Conservation (phyloP, 2,329 filamentous ascomycete genomes). For the Byssochlamys sp. region DNA sequence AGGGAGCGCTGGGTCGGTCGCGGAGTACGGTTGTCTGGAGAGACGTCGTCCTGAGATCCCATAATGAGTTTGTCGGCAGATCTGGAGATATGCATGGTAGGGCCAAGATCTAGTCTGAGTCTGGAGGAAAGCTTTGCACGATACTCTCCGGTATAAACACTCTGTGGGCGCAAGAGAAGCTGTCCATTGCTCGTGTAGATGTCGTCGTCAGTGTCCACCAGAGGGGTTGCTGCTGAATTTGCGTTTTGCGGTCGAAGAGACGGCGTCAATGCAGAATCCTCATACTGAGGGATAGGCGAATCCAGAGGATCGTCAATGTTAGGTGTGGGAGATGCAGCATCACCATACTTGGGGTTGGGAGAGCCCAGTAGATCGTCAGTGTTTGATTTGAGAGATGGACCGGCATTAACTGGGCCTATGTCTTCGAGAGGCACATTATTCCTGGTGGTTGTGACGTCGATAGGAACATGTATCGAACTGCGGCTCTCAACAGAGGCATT, state of each 20-base stretch:
- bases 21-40: too few species aligned
- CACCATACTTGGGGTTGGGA: too few species aligned
- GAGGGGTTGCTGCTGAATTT: background rate
- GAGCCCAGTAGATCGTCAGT: constrained; percentile 3
- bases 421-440: background rate
- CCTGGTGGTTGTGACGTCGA: too few species aligned
- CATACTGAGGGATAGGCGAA: constrained; percentile 1
- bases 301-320: constrained; percentile 13
- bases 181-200: background rate
- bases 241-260: background rate
- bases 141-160: background rate
- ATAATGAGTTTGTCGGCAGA: background rate
- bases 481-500: background rate
- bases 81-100: background rate
- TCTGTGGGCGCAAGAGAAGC: background rate
- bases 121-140: background rate
- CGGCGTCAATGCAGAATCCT: background rate
- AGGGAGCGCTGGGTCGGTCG: background rate
- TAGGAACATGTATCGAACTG: background rate
- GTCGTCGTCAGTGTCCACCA: background rate
- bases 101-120: background rate
- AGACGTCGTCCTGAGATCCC: background rate
- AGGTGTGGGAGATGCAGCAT: background rate
- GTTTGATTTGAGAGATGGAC: constrained; percentile 1
- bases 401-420: too few species aligned